phyloP scores from a whole-genome alignment of 2,329 filamentous ascomycete species.

The Talaromyces sp. region DNA sequence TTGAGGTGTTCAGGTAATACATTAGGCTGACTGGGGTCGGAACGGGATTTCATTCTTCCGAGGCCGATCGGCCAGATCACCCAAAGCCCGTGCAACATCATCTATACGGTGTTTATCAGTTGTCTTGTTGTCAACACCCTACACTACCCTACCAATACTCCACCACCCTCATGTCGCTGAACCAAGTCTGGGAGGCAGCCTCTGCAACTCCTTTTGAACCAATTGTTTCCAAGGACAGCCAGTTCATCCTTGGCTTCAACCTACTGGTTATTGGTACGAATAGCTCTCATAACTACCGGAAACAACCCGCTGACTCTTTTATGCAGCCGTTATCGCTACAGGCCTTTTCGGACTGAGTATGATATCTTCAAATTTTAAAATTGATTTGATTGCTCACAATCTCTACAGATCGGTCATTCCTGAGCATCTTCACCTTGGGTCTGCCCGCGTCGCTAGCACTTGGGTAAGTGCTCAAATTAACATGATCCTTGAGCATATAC shows the following conservation, averaged over 20 bases:
- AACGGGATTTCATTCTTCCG: conserved; percentile 13
- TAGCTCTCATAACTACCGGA: conserved; percentile 14
- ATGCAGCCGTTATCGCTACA: conserved; percentile 65
- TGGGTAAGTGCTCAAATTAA: conserved; percentile 66
- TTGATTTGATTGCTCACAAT: conserved; percentile 7
- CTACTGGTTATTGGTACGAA: conserved; percentile 68
- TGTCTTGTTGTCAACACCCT: not conserved
- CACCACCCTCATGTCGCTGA: conserved; percentile 62
- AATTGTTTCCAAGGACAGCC: conserved; percentile 75
- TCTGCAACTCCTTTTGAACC: conserved; percentile 83
- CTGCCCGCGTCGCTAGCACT: conserved; percentile 85
- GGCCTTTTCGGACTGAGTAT: conserved; percentile 86
- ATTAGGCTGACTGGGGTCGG: conserved; percentile 10
- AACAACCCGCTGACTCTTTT: conserved; percentile 18
- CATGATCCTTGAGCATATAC: not conserved
- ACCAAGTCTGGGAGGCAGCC: conserved; percentile 92
- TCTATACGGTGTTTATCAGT: conserved; percentile 2
- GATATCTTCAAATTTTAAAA: conserved; percentile 29
- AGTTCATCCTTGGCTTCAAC: conserved; percentile 78
- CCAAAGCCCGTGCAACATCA: conserved; percentile 4
- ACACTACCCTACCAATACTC: not conserved
- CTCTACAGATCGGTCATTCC: conserved; percentile 72
- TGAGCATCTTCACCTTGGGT: conserved; percentile 76
- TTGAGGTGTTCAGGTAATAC: not conserved
- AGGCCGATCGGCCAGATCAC: conserved; percentile 26